phyloP scores from a whole-genome alignment of 306 rosid species.

The Castanea crenata region DNA sequence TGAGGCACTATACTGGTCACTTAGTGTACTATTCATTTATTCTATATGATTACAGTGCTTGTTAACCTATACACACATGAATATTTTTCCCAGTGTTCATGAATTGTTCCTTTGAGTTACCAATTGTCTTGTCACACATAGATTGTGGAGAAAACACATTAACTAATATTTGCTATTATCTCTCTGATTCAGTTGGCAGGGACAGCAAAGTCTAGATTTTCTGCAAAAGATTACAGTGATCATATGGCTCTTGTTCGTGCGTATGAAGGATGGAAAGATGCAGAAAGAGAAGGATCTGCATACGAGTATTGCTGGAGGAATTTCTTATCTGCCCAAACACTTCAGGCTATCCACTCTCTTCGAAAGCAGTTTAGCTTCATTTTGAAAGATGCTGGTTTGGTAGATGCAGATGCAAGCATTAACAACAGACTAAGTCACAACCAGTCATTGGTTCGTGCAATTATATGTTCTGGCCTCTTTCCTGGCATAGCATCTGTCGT shows the following conservation, averaged over 20 bases:
- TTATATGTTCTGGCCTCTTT: constrained; percentile 93
- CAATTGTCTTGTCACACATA: background rate
- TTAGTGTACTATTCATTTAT: background rate
- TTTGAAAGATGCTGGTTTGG: constrained; percentile 81
- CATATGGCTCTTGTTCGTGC: constrained; percentile 99
- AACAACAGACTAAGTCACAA: constrained; percentile 80
- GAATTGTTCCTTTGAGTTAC: background rate
- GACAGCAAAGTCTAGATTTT: constrained; percentile 93
- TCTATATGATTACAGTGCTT: background rate
- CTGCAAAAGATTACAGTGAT: constrained; percentile 97
- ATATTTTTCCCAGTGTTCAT: background rate
- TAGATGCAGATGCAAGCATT: constrained; percentile 63
- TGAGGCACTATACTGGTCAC: background rate
- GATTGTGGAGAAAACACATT: background rate
- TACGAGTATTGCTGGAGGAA: constrained; percentile 99
- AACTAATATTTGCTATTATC: constrained; percentile 14
- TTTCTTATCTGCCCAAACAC: constrained; percentile 95
- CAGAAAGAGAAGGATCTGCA: constrained; percentile 98
- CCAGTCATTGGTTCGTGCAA: constrained; percentile 90
- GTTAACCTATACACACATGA: background rate
- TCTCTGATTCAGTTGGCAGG: constrained; percentile 78
- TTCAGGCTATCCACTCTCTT: constrained; percentile 96
- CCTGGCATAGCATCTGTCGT: constrained; percentile 96
- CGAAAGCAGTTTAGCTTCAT: constrained; percentile 90
- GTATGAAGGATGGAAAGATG: constrained; percentile 99